Conservation (phyloP, 2,329 filamentous ascomycete genomes). For the Diaporthe sp. region DNA sequence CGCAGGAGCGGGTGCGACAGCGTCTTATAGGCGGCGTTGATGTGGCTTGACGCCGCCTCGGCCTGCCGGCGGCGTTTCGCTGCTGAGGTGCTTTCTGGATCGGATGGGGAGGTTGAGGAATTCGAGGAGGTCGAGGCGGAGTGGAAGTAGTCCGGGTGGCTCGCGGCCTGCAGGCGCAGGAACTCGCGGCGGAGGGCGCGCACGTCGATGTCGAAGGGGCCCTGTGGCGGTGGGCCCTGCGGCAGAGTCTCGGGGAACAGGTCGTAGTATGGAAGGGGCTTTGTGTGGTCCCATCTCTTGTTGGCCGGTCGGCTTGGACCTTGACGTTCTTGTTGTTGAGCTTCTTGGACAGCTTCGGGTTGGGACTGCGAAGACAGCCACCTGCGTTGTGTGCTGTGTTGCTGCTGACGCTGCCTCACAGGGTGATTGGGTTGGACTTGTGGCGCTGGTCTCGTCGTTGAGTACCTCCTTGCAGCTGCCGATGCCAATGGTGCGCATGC, state of each 20-base stretch:
- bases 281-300: slow-evolving; percentile 23
- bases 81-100: background rate
- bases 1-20: slow-evolving; percentile 80
- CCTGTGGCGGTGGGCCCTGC: slow-evolving; percentile 78
- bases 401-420: background rate
- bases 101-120: background rate
- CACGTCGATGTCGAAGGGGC: slow-evolving; percentile 80
- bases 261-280: slow-evolving; percentile 70
- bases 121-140: slow-evolving; percentile 34
- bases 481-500: background rate
- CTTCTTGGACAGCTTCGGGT: background rate
- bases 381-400: background rate
- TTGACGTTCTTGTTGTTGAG: background rate
- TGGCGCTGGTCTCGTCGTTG: background rate
- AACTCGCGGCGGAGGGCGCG: slow-evolving; percentile 83
- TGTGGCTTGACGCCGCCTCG: slow-evolving; percentile 81
- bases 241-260: slow-evolving; percentile 88
- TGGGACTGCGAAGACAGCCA: slow-evolving; percentile 26
- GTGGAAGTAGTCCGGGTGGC: slow-evolving; percentile 77
- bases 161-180: slow-evolving; percentile 80
- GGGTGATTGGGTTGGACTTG: background rate
- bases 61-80: slow-evolving; percentile 58
- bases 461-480: background rate
- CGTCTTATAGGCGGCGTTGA: slow-evolving; percentile 94
- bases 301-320: background rate